These are phyloP conservation scores for Aspergillus sp. DNA, from an alignment of 2,329 filamentous ascomycete species.

Conservation along the genomic window DNA sequence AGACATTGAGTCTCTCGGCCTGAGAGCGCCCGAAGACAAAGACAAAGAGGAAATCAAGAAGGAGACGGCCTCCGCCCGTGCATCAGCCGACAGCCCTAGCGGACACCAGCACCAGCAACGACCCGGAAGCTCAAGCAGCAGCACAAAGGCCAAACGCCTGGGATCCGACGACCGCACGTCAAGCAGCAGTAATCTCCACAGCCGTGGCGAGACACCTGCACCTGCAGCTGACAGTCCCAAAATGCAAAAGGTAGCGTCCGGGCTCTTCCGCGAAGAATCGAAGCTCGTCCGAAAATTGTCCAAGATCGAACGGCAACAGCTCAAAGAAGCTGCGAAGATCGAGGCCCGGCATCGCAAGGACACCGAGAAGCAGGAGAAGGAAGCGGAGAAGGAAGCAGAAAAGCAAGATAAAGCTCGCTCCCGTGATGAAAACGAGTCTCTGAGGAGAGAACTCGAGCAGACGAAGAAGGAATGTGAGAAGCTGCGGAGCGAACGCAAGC, in stretches of 20 bases:
- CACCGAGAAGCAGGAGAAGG: constrained; percentile 2
- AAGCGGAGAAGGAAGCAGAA: constrained; percentile 36
- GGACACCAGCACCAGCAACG: constrained; percentile 16
- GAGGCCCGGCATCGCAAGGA: constrained; percentile 1
- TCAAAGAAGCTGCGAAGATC: constrained; percentile 42
- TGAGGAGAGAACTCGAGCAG: constrained; percentile 49
- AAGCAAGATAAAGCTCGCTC: constrained; percentile 46
- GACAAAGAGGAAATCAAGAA: constrained; percentile 20
- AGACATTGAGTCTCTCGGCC: constrained; percentile 32
- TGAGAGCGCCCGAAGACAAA: constrained; percentile 6
- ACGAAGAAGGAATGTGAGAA: constrained; percentile 51
- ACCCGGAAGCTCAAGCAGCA: not conserved
- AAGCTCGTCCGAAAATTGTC: constrained; percentile 40
- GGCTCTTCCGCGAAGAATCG: constrained; percentile 33
- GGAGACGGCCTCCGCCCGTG: not conserved
- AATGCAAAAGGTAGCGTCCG: constrained; percentile 30
- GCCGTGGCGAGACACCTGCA: constrained; percentile 9
- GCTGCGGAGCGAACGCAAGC: constrained; percentile 50
- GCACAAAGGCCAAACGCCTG: not conserved
- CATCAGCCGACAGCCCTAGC: constrained; percentile 17
- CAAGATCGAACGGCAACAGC: constrained; percentile 44
- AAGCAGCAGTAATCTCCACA: constrained; percentile 16
- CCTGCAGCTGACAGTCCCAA: constrained; percentile 20
- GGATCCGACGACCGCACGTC: constrained; percentile 9
- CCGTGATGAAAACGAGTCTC: constrained; percentile 44